Evolutionary conservation across 148 eudicot genomes (phyloP).

Genomic region (Rhododendron griersonianum): DNA sequence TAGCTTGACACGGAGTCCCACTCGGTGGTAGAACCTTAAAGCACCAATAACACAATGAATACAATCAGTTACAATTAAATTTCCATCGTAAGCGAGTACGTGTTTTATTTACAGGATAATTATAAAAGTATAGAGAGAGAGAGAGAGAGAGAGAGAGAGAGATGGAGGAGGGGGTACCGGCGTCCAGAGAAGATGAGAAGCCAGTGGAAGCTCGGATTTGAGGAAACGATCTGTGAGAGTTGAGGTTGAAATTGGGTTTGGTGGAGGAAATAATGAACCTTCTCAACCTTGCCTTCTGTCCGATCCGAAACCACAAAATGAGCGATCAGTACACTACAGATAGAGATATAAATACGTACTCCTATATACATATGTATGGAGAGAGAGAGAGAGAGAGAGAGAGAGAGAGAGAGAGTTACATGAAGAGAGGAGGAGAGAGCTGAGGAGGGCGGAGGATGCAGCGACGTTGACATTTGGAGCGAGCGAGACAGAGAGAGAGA

Average conservation of each 20-base stretch:
- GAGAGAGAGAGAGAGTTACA: constrained; percentile 6
- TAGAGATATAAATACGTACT: neutral
- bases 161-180: constrained; percentile 32
- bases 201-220: constrained; percentile 51
- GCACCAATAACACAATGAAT: neutral
- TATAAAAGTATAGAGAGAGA: neutral
- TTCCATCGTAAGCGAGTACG: neutral
- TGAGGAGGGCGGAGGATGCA: constrained; percentile 28
- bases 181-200: constrained; percentile 47
- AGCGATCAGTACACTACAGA: neutral
- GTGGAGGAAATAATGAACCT: constrained; percentile 27
- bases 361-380: neutral
- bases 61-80: neutral
- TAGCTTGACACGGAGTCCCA: constrained; percentile 68
- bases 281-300: constrained; percentile 35
- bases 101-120: neutral
- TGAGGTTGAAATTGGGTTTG: constrained; percentile 29
- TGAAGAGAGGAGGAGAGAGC: constrained; percentile 27
- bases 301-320: constrained; percentile 1
- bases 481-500: neutral
- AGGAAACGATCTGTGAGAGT: constrained; percentile 37
- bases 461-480: constrained; percentile 27
- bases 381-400: neutral
- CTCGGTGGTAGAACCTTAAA: constrained; percentile 58
- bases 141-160: neutral